Evolutionary conservation across 306 rosid genomes (phyloP), one percentile per base, ranked within the genome.

Genomic region (Trifolium subterraneum): DNA sequence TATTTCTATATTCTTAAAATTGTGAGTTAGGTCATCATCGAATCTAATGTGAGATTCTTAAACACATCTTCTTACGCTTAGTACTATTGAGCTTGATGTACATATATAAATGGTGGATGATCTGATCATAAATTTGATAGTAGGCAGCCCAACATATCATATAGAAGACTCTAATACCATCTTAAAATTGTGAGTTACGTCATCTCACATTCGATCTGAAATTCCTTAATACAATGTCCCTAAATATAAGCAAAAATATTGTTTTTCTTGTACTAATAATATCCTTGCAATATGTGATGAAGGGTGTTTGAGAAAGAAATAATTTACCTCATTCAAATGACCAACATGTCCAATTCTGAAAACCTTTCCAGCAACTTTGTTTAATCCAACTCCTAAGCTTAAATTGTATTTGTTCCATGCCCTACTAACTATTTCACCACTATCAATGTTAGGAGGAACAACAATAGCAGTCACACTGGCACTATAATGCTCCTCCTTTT

Each of bases 311-410:
- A 48, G 60, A 66, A 38, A 54, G 62, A 8, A 64, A 75, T 12
- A 59, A 0, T 79, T 29, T 84, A 94, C 99, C 97, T 94, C 99
- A 76, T 94, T 94, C 76, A 94, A 70, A 85, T 94, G 73, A 25
- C 99, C 99, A 54, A 94, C 88, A 70, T 92, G 99, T 60, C 99
- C 99, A 67, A 94, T 94, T 84, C 99, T 87, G 92, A 94, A 94
- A 83, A 92, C 92, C 81, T 90, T 94, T 11, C 97, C 96, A 69
- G 99, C 91, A 39, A 91, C 77, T 85, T 94, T 94, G 96, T 94
- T 94, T 2, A 94, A 83, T 82, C 99, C 99, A 4, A 86, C 86
- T 62, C 99, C 99, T 79, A 94, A 86, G 88, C 92, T 92, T 84
- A 94, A 33, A 50, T 94, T 94, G 96, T 91, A 93, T 78, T 90